Base-by-base conservation (phyloP, 2,329 filamentous ascomycete genomes). In the Monilinia vaccinii-corymbosi region DNA sequence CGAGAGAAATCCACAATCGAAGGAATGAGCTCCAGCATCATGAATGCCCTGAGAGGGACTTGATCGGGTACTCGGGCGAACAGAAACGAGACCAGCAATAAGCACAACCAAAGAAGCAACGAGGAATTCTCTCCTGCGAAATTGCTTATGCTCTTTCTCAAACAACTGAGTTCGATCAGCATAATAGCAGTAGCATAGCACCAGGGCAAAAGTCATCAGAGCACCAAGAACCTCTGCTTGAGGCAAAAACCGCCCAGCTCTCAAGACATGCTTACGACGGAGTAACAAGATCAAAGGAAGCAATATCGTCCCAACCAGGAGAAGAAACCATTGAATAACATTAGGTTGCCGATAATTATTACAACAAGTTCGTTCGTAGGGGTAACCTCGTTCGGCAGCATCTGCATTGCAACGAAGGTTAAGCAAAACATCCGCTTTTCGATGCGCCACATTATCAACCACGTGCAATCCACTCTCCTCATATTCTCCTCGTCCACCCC, bases 131-230 rank as follows among this genome's bases (percentile, higher is more conserved):
- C 62, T 63, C 46, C 62, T 60, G 23, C 71, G 66, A 62, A 76
- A 79, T 49, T 77, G 71, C 64, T 80, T 81, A 14, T 78, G 74
- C 3, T 72, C 69, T 66, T 84, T 83, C 59, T 78, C 73, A 66
- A 84, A 78, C 1, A 79, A 64, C 38, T 78, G 76, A 2, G 79
- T 81, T 21, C 82, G 75, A 66, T 86, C 83, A 18, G 79, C 75
- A 25, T 78, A 70, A 69, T 77, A 81, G 69, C 79, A 82, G 68
- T 77, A 81, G 61, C 68, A 67, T 32, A 68, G 13, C 55, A 62
- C 67, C 53, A 70, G 28, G 56, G 61, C 55, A 46, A 70, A 62
- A 3, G 64, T 58, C 10, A 57, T 58, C 6, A 69, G 28, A 23
- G 69, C 65, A 50, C 56, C 63, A 32, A 68, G 32, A 23, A 64